Evolutionary conservation across 2,329 filamentous ascomycete genomes (phyloP), one percentile per base, ranked within the genome.

Genomic region (Sordariomycetes sp.): DNA sequence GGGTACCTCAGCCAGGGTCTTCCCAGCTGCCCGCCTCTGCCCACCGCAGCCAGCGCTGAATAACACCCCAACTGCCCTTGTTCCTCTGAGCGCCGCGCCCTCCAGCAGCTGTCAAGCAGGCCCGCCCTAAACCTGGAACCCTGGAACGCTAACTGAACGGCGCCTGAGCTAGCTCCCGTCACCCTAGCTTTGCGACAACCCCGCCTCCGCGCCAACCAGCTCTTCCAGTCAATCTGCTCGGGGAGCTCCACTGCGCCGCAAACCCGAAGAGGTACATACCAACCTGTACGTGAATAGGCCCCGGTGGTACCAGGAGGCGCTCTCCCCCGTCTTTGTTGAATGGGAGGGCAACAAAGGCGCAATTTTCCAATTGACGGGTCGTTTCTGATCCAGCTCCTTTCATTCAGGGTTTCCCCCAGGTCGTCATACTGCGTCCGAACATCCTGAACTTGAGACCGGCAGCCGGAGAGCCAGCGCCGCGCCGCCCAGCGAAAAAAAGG

Each of bases 391-490:
- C 20, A 50, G 46, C n/a, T 50, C 22, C 46, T 24, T 50, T 22
- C 22, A n/a, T 22, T 11, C 5, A 50, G 37, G 37, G 37, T 14
- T 43, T 37, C 35, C 12, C 18, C 18, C 18, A 16, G 14, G 18
- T 43, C 37, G 48, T 48, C n/a, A 34, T 53, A 48, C 35, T 52
- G 50, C 55, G 25, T 51, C 25, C 50, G 11, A 50, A 57, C 28
- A 32, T 32, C 46, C 46, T 20, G 16, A 52, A 57, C 55, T 57
- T 57, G 55, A 57, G 55, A 57, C 55, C 48, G 55, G 55, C 32
- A 24, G 18, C 40, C 32, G 32, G 46, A 48, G 32, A 18, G 18
- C 46, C 35, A 48, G 32, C 52, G n/a, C 32, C 16, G 46, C 48
- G 3, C 34, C 48, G 20, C 22, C 34, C 55, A 50, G 20, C 11